Evolutionary conservation across 2,329 filamentous ascomycete species (phyloP), one percentile per base, ranked within the genome.

Genomic region (Scedosporium boydii): DNA sequence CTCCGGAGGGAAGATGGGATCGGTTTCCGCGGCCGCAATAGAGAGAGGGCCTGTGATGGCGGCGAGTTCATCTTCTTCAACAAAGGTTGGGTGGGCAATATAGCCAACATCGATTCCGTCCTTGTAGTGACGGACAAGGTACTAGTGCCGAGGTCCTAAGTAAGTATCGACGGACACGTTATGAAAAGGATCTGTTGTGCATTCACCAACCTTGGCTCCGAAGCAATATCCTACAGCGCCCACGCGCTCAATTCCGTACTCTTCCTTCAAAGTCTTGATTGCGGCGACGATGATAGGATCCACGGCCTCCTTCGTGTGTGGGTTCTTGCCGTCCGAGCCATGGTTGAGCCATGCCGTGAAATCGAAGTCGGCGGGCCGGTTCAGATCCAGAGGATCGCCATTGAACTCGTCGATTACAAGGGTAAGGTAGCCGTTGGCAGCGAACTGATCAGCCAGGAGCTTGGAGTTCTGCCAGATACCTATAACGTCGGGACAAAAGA

Each of bases 21-120:
- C 87, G 18, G 78, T 84, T 77, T 89, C 85, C 67, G 79, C 80
- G 12, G 80, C 86, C 53, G 86, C 79, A 68, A 92, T 89, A 61
- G 86, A 86, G 3, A 91, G 75, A 1, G 89, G 88, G 0, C 83
- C 85, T 18, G 78, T 78, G 68, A 91, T 87, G 57, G 80, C 82
- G 16, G 76, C 76, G 57, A 91, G 81, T 74, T 91, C 88, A 3
- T 84, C 83, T 65, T 84, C 77, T 4, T 83, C 79, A 29, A 93
- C 84, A 67, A 92, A 92, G 23, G 86, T 89, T 0, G 91, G 91
- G 74, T 95, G 91, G 1, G 90, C 91, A 18, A 84, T 75, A 74
- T 82, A 95, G 46, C 88, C 90, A 60, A 83, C 89, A 61, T 90
- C 80, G 66, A 93, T 80, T 65, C 85, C 85, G 63, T 79, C 70